These are phyloP conservation scores for Dryas integrifolia DNA, from an alignment of 331 rosid genomes.

Conservation along the genomic window DNA sequence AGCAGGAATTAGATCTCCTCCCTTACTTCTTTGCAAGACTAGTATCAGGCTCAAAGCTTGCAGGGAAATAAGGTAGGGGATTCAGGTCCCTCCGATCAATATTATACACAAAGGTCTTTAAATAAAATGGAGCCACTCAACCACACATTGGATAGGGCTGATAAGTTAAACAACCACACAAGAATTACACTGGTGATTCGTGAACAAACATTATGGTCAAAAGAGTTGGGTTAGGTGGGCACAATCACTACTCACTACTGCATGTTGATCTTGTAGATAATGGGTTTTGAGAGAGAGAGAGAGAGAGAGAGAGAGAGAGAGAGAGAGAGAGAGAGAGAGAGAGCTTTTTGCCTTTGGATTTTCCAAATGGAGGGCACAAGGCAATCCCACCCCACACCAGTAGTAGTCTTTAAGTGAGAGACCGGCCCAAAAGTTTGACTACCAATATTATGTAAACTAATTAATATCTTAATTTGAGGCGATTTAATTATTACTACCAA, in stretches of 20 bases:
- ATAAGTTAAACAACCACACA: background rate
- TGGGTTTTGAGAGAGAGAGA: background rate
- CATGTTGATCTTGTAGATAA: background rate
- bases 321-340: background rate
- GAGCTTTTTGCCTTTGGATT: slow-evolving; percentile 18
- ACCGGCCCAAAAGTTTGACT: slow-evolving; percentile 30
- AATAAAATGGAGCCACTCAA: background rate
- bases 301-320: background rate
- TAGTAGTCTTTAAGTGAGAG: slow-evolving; percentile 11
- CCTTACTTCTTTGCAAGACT: too few relatives aligned
- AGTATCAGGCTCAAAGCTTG: too few relatives aligned
- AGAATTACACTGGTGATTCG: background rate
- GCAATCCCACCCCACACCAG: slow-evolving; percentile 3
- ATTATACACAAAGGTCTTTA: background rate
- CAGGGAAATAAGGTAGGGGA: too few relatives aligned
- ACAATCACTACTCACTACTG: slow-evolving; percentile 31
- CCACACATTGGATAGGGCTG: slow-evolving; percentile 11
- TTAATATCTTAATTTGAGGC: background rate
- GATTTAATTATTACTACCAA: background rate
- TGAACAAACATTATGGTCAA: slow-evolving; percentile 14
- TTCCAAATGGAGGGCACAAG: slow-evolving; percentile 12
- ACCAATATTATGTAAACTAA: background rate
- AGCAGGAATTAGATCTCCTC: too few relatives aligned
- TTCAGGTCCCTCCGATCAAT: too few relatives aligned
- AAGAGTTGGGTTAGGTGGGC: slow-evolving; percentile 27